Conservation (phyloP, 2,329 filamentous ascomycete genomes). For the Colletotrichum musae region DNA sequence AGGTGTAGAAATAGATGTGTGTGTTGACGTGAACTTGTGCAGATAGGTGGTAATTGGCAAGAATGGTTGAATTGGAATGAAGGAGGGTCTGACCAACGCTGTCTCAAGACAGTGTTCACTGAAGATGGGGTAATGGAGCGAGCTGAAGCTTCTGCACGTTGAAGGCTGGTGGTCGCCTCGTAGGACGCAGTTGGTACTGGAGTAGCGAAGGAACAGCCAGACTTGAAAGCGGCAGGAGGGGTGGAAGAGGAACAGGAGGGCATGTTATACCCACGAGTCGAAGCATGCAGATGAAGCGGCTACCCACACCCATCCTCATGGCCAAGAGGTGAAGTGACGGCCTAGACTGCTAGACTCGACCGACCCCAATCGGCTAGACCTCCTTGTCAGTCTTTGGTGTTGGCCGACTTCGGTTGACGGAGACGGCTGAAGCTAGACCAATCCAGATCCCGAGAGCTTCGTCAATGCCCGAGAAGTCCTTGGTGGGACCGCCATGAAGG, state of each 20-base stretch:
- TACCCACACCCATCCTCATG: constrained; percentile 1
- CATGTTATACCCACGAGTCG: constrained; percentile 22
- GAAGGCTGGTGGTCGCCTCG: constrained; percentile 3
- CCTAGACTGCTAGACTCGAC: constrained; percentile 4
- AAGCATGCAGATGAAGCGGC: constrained; percentile 1
- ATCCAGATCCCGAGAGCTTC: constrained; percentile 13
- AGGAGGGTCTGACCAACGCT: background rate
- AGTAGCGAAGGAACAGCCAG: constrained; percentile 7
- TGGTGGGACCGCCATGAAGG: constrained; percentile 16
- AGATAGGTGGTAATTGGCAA: background rate
- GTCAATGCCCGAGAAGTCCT: background rate
- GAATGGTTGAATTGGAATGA: too few species aligned
- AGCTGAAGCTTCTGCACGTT: constrained; percentile 20
- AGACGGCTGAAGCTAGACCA: constrained; percentile 34
- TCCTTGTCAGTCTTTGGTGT: constrained; percentile 9
- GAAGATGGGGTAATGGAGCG: background rate
- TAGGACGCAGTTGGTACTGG: background rate
- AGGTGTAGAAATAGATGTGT: background rate
- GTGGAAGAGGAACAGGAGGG: background rate
- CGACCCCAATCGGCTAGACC: constrained; percentile 13
- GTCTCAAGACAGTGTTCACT: background rate
- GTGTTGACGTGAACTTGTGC: background rate
- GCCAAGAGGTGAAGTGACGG: constrained; percentile 4
- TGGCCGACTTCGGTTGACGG: constrained; percentile 26
- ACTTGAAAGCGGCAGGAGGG: background rate